Evolutionary conservation across 225 moss, liverwort and hornwort species (phyloP).

Genomic region (Bryum argenteum): DNA sequence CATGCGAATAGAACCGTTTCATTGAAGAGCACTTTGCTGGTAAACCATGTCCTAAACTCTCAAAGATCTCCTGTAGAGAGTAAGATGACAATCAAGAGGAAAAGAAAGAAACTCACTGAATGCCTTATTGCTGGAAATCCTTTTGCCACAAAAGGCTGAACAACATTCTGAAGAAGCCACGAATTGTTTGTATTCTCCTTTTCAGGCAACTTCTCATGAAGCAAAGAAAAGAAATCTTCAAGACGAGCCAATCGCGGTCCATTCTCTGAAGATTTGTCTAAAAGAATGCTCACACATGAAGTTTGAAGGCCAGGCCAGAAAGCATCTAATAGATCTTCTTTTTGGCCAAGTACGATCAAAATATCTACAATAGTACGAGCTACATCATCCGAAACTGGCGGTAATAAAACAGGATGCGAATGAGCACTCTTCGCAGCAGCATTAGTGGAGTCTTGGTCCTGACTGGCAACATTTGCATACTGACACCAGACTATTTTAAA

Average conservation of each 20-base stretch:
- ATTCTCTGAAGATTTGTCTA: slow-evolving; percentile 50
- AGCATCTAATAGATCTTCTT: slow-evolving; percentile 47
- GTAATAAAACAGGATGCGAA: slow-evolving; percentile 38
- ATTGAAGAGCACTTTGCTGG: slow-evolving; percentile 15
- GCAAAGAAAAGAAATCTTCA: slow-evolving; percentile 59
- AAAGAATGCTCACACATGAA: slow-evolving; percentile 55
- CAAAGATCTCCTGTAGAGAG: slow-evolving; percentile 9
- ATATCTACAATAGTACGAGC: slow-evolving; percentile 60
- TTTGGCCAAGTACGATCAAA: slow-evolving; percentile 51
- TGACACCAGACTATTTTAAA: slow-evolving; percentile 76
- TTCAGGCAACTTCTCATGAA: slow-evolving; percentile 54
- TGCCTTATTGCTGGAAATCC: slow-evolving; percentile 61
- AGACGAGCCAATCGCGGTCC: slow-evolving; percentile 58
- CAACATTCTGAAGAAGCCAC: slow-evolving; percentile 71
- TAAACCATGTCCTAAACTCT: slow-evolving; percentile 1
- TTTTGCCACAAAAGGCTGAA: slow-evolving; percentile 78
- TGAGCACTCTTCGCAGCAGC: slow-evolving; percentile 17
- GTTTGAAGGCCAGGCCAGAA: slow-evolving; percentile 89
- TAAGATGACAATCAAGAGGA: slow-evolving; percentile 2
- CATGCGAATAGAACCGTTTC: slow-evolving; percentile 14
- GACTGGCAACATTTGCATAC: slow-evolving; percentile 48
- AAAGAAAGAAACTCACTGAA: slow-evolving; percentile 48
- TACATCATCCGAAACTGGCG: slow-evolving; percentile 52
- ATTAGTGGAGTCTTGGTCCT: slow-evolving; percentile 21
- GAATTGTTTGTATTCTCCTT: slow-evolving; percentile 35